Conservation (phyloP, 371 early-diverging fungal species). For the Syncephalastrum monosporum region DNA sequence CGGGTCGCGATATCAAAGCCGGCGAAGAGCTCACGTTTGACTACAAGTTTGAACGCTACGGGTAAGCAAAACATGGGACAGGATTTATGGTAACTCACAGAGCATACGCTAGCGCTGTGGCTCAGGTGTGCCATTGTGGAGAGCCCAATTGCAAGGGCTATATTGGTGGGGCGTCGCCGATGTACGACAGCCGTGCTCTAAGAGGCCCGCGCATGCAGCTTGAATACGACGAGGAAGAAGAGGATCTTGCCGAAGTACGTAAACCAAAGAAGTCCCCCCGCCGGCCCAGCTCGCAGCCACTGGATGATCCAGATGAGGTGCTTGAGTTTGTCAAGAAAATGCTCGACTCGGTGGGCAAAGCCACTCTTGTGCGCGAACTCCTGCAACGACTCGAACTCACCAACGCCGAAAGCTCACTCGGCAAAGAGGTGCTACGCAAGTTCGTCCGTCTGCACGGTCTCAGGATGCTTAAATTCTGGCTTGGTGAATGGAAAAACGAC, state of each 20-base stretch:
- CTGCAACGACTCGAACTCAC: slow-evolving; percentile 41
- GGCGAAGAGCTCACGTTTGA: slow-evolving; percentile 93
- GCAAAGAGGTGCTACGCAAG: slow-evolving; percentile 38
- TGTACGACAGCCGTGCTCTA: slow-evolving; percentile 10
- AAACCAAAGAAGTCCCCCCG: slow-evolving; percentile 26
- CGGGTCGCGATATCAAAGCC: slow-evolving; percentile 61
- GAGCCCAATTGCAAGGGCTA: slow-evolving; percentile 86
- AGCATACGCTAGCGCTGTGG: slow-evolving; percentile 58
- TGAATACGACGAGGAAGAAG: slow-evolving; percentile 32
- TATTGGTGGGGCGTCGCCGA: slow-evolving; percentile 72
- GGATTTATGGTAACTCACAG: neutral
- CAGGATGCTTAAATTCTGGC: slow-evolving; percentile 50
- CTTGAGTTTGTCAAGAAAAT: slow-evolving; percentile 66
- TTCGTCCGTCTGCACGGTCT: slow-evolving; percentile 48
- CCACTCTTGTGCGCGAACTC: slow-evolving; percentile 50
- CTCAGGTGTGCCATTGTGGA: slow-evolving; percentile 94
- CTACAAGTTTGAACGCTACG: slow-evolving; percentile 88
- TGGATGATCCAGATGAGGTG: slow-evolving; percentile 56
- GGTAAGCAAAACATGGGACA: slow-evolving; percentile 16
- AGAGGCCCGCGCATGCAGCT: slow-evolving; percentile 24
- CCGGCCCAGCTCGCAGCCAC: slow-evolving; percentile 35
- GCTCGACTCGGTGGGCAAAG: slow-evolving; percentile 60
- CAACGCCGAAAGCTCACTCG: slow-evolving; percentile 22
- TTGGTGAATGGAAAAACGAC: slow-evolving; percentile 48
- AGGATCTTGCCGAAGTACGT: slow-evolving; percentile 28